Evolutionary conservation across 2,329 filamentous ascomycete species (phyloP).

Genomic region (Aspergillus alliaceus): DNA sequence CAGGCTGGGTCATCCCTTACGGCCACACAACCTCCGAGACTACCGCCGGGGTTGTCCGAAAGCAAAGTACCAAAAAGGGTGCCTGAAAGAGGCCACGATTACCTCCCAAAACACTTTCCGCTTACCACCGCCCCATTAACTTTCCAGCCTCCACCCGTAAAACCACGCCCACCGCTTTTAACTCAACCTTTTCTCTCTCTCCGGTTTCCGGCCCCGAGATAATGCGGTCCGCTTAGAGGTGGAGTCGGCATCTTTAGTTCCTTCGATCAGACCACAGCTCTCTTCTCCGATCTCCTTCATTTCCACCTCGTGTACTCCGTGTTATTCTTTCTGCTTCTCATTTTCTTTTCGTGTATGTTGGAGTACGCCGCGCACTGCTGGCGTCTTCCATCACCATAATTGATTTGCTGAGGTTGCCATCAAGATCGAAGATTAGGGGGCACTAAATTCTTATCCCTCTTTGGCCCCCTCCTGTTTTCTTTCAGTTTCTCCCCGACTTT

Average conservation of each 20-base stretch:
- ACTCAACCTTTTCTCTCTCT: conserved; percentile 1
- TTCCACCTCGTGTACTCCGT: conserved; percentile 8
- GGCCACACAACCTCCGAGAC: not conserved
- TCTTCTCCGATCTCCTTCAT: conserved; percentile 9
- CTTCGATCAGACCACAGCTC: conserved; percentile 20
- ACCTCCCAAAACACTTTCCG: no score
- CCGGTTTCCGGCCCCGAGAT: conserved; percentile 13
- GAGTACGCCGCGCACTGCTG: not conserved
- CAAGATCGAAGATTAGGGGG: not conserved
- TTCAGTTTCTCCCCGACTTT: conserved; percentile 6
- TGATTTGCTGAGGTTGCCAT: not conserved
- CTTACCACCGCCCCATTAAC: conserved; percentile 1
- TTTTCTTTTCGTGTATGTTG: conserved; percentile 6
- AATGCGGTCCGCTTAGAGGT: conserved; percentile 18
- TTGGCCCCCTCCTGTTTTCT: conserved; percentile 2
- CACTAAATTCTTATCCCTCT: not conserved
- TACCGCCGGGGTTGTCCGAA: not conserved
- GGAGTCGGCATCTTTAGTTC: conserved; percentile 13
- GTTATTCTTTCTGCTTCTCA: conserved; percentile 4
- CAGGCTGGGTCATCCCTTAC: not conserved
- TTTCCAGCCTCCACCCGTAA: not conserved
- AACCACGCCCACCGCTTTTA: conserved; percentile 3
- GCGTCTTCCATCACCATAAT: not conserved
- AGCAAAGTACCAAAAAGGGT: not conserved
- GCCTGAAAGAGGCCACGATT: conserved; percentile 10